Percentiles rank a stretch among this genome's conserved stretches.
phyloP scores from a whole-genome alignment of 495 filamentous ascomycete genomes.

The Talaromyces stipitatus region DNA sequence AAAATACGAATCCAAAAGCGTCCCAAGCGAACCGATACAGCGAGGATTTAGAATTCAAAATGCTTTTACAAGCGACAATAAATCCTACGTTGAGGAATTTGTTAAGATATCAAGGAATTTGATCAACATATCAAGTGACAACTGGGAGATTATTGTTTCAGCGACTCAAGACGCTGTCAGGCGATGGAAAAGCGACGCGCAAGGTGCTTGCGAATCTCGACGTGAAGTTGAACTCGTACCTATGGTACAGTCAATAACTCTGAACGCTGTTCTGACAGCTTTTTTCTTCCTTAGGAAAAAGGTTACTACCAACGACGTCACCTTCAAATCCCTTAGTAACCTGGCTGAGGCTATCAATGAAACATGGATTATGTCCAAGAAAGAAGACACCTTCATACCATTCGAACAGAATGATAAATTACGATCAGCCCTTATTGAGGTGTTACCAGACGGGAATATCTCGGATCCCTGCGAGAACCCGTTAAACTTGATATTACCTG shows the following conservation, averaged over 20 bases:
- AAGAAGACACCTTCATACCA: not conserved
- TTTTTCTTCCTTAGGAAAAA: slow-evolving; percentile 28
- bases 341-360: slow-evolving; percentile 44
- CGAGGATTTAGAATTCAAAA: slow-evolving; percentile 53
- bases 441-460: slow-evolving; percentile 15
- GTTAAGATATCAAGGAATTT: slow-evolving; percentile 14
- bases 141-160: slow-evolving; percentile 23
- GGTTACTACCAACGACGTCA: not conserved
- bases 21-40: slow-evolving; percentile 43
- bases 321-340: slow-evolving; percentile 1
- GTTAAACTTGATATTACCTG: slow-evolving; percentile 54
- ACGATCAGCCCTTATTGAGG: slow-evolving; percentile 6
- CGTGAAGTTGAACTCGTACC: too few relatives aligned
- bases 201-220: too few relatives aligned
- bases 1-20: slow-evolving; percentile 23
- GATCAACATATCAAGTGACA: slow-evolving; percentile 15
- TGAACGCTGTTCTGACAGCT: slow-evolving; percentile 28
- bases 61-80: slow-evolving; percentile 49
- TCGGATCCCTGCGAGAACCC: slow-evolving; percentile 29
- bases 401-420: slow-evolving; percentile 13
- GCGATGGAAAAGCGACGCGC: not conserved
- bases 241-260: too few relatives aligned
- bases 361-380: slow-evolving; percentile 51
- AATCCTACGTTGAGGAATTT: slow-evolving; percentile 29
- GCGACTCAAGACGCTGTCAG: slow-evolving; percentile 7